Percentiles rank a stretch among this genome's conserved stretches.
Evolutionary conservation across 805 yeast species (phyloP).

Genomic region (Kuraishia hungarica): DNA sequence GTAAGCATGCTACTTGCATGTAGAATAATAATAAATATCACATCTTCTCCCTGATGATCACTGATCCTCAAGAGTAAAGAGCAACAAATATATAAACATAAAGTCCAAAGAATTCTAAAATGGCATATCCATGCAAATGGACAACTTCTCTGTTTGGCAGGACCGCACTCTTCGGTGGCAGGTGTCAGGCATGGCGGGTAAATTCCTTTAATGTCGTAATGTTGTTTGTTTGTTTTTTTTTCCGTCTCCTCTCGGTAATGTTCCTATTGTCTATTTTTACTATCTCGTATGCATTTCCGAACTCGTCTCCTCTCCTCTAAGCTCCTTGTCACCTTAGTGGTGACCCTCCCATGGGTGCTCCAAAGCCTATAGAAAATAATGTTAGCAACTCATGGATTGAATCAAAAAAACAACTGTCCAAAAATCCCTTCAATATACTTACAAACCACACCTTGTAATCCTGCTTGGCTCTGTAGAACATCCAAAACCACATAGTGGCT

Average conservation of each 20-base stretch:
- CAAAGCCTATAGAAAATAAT: slow-evolving; percentile 16
- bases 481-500: slow-evolving; percentile 87
- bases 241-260: neutral
- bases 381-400: neutral
- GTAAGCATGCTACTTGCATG: neutral
- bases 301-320: neutral
- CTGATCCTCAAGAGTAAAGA: neutral
- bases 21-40: slow-evolving; percentile 1
- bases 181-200: too few relatives aligned
- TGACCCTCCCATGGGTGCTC: slow-evolving; percentile 35
- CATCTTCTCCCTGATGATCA: neutral
- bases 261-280: neutral
- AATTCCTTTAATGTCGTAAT: too few relatives aligned
- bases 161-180: too few relatives aligned
- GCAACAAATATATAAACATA: neutral
- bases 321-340: slow-evolving; percentile 13
- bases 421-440: slow-evolving; percentile 4
- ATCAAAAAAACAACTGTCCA: too few relatives aligned
- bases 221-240: too few relatives aligned
- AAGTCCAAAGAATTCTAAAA: neutral
- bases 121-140: neutral
- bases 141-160: neutral
- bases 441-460: slow-evolving; percentile 57
- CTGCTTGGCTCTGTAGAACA: slow-evolving; percentile 70
- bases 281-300: neutral